Evolutionary conservation across 148 eudicot genomes (phyloP), one percentile per base, ranked within the genome.

Genomic region (Tetragonia tetragonoides): DNA sequence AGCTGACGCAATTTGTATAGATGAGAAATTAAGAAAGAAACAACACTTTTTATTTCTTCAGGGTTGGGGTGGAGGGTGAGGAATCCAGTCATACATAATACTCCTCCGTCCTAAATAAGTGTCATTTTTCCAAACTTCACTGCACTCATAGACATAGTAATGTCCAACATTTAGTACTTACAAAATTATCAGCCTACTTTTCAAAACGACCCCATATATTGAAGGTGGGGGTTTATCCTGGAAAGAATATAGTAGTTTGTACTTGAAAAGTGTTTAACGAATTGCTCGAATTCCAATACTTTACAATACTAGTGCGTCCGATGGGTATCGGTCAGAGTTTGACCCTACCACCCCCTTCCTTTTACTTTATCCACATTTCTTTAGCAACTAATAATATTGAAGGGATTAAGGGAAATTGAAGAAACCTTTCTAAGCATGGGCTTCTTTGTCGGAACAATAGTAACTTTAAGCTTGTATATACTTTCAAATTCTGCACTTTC

Each of bases 401-500:
- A 75, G n/a, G 67, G 42, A 24, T 14, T 51, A 38, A 79, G 70
- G 46, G 34, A 39, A 74, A 82, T 65, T 38, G 68, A 80, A 75
- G 74, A 68, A 66, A 96, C 99, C 99, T 96, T 96, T 87, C 99
- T 92, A 77, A 90, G 89, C 99, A 96, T 96, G 81, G 99, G 89
- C 83, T 88, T 96, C 88, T 96, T 96, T 81, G 99, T 96, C 46
- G 99, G 99, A 77, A 96, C 97, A 67, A 85, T 93, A 51, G 99
- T 93, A 77, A 93, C 98, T 87, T 93, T 91, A 74, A 96, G 96
- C 84, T 93, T 96, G 93, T 93, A 96, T 81, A 96, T 96, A 83
- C 99, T 96, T 86, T 91, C 98, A 87, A 96, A 96, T 83, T 96
- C 99, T 79, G 98, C 86, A 76, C 91, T 90, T 84, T 96, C 99